Evolutionary conservation across 805 yeast species (phyloP), one percentile per base, ranked within the genome.

Genomic region (Blastobotrys parvus): DNA sequence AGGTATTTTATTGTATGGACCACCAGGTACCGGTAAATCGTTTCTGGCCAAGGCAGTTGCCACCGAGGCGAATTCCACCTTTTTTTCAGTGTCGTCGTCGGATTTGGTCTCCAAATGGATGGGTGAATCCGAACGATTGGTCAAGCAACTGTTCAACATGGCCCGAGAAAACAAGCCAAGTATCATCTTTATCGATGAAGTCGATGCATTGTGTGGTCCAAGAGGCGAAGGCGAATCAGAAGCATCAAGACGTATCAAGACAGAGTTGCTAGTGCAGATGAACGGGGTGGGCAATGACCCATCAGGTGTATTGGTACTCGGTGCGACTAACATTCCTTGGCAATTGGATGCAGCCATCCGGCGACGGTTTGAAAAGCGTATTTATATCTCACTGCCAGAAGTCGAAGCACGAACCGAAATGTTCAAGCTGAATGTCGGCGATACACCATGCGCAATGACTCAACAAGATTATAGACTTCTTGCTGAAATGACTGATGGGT

Each of bases 241-340:
- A 62, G 97, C 98, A 0, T 79, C 89, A 29, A 76, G 98, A 59
- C 79, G 98, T 68, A 90, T 92, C 57, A 90, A 92, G 61, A 92
- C 98, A 0, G 98, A 92, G 61, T 69, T 92, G 44, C 72, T 92
- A 54, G 97, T 92, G 3, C 98, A 92, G 61, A 92, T 92, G 98
- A 92, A 92, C 63, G 98, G 98, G 55, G 98, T 92, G 13, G 98
- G 98, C 13, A 89, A 87, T 60, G 97, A 92, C 60, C 69, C 95
- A 1, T 72, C 74, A 38, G 98, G 98, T 6, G 97, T 92, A 1
- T 69, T 92, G 29, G 97, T 92, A 0, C 70, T 92, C 41, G 98
- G 98, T 22, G 98, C 98, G 1, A 92, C 98, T 5, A 92, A 92
- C 62, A 92, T 92, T 47, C 98, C 98, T 16, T 92, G 98, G 98